Base-by-base conservation (phyloP, 2,329 filamentous ascomycete genomes). In the Pseudogymnoascus sp. region DNA sequence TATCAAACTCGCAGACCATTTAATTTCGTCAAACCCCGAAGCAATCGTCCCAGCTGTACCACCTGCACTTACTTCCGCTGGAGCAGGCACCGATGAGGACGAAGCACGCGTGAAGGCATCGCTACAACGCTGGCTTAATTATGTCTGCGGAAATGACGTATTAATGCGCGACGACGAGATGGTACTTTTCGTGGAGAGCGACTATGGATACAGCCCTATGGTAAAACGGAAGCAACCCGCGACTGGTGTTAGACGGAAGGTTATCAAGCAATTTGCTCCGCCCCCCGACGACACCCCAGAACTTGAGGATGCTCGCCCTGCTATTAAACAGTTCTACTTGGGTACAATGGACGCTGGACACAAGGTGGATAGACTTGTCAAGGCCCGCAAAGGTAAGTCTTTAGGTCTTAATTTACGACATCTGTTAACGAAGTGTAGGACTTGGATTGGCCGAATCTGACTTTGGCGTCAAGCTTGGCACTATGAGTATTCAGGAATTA, bases 11-110 rank as follows among this genome's bases (percentile, higher is more conserved):
- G 91, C 90, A 63, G 90, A 96, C 64, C 95, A 99, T 75, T 81
- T 99, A 64, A 92, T 97, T 75, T 97, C 93, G 23, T 93, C 93
- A n/a, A 97, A 97, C 72, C 95, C 95, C 3, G 95, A 99, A 76
- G 89, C 92, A 7, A 82, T 99, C 50, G 93, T 99, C 7, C 95
- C 95, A 2, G 92, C 93, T 9, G 92, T 99, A 0, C 95, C 95
- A 44, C 91, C 93, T n/a, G 83, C 93, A n/a, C 80, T 96, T 64
- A 97, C 95, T 7, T 93, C 93, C 7, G 95, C 95, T 29, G 95
- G 95, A 40, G 92, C 92, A 38, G 95, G 95, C 19, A 99, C 95
- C 1, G 95, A 97, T 62, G 95, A 99, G 74, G 95, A 99, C 70
- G 95, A 99, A 75, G 81, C 82, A 21, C 85, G 95, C 13, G 90